phyloP scores from a whole-genome alignment of 2,329 filamentous ascomycete genomes.

The Neodidymelliopsis sp. region DNA sequence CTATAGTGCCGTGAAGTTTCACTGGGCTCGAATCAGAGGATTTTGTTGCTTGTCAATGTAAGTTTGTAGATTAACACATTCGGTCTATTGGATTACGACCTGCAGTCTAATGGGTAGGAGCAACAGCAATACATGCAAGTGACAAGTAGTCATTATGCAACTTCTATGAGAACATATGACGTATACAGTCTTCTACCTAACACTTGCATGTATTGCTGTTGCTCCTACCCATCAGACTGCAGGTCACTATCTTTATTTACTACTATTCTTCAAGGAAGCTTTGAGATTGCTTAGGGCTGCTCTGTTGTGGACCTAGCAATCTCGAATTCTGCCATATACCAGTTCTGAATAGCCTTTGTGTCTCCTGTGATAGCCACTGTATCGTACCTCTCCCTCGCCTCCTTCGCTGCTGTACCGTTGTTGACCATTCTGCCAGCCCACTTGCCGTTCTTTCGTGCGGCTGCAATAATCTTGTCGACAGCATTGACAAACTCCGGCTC shows the following conservation, averaged over 20 bases:
- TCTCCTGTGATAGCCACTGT: constrained; percentile 57
- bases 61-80: no score
- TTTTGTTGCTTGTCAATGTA: no score
- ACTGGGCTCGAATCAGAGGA: no score
- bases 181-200: no score
- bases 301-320: constrained; percentile 21
- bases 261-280: not conserved
- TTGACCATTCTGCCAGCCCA: constrained; percentile 65
- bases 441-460: constrained; percentile 68
- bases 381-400: constrained; percentile 51
- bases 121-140: constrained; percentile 6
- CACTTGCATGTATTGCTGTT: constrained; percentile 6
- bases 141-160: not conserved
- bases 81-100: not conserved
- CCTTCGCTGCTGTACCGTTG: constrained; percentile 50
- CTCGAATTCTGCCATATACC: constrained; percentile 50
- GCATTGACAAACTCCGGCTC: constrained; percentile 66
- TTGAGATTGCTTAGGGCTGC: not conserved
- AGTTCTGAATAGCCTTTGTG: constrained; percentile 59
- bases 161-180: not conserved
- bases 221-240: constrained; percentile 3
- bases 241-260: not conserved
- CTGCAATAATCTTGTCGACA: constrained; percentile 58
- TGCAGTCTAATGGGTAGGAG: constrained; percentile 1
- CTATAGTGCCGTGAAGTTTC: no score